Percentiles rank a stretch among this genome's conserved stretches.
Evolutionary conservation across 2,329 filamentous ascomycete genomes (phyloP).

Genomic region (Nothophaeocryptopus gaeumannii): DNA sequence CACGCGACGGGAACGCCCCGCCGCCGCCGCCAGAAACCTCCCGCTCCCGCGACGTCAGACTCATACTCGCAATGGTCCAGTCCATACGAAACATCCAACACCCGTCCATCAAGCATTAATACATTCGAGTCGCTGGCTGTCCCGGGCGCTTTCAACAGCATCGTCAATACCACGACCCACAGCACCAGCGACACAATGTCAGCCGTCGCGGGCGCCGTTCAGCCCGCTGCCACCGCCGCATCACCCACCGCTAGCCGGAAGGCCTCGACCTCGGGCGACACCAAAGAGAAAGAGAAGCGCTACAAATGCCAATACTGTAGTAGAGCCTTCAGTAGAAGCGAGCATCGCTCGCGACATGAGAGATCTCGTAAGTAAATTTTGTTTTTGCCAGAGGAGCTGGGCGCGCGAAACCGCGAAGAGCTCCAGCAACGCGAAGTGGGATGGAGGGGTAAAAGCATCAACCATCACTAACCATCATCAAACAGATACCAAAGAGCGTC

Average conservation of each 20-base stretch:
- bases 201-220: constrained; percentile 55
- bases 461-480: constrained; percentile 5
- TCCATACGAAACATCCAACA: constrained; percentile 12
- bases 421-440: constrained; percentile 22
- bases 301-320: constrained; percentile 74
- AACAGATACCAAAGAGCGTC: constrained; percentile 94
- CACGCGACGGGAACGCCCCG: too few species aligned
- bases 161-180: constrained; percentile 1
- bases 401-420: constrained; percentile 18
- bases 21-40: too few species aligned
- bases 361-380: constrained; percentile 79
- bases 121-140: constrained; percentile 26
- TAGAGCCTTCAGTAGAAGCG: constrained; percentile 92
- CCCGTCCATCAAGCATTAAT: constrained; percentile 21
- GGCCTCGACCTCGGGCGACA: constrained; percentile 22
- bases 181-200: constrained; percentile 53
- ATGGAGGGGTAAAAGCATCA: constrained; percentile 24
- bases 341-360: constrained; percentile 95
- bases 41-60: neutral
- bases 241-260: constrained; percentile 54
- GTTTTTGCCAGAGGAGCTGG: constrained; percentile 5
- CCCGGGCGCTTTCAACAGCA: constrained; percentile 16
- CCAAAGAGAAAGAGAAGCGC: constrained; percentile 69
- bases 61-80: constrained; percentile 4
- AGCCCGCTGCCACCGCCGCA: constrained; percentile 56